Evolutionary conservation across 148 eudicot species (phyloP).

Genomic region (Diospyros lotus): DNA sequence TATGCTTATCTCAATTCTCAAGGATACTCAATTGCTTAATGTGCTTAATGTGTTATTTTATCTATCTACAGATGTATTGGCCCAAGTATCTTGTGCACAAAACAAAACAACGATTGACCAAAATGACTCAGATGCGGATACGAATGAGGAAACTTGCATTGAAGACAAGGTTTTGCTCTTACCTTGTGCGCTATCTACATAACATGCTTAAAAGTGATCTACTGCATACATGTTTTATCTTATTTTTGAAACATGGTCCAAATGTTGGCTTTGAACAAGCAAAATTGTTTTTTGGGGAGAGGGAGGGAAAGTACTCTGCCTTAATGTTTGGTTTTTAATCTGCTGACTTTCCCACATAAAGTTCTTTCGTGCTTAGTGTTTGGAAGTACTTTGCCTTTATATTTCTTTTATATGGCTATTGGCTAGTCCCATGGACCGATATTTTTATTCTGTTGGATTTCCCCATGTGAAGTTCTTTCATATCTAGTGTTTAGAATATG

Average conservation of each 20-base stretch:
- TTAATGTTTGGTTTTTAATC: not conserved
- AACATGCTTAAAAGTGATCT: not conserved
- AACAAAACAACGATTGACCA: slow-evolving; percentile 84
- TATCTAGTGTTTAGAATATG: not conserved
- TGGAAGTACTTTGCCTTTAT: not conserved
- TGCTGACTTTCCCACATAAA: not conserved
- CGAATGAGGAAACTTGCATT: slow-evolving; percentile 94
- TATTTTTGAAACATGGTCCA: not conserved
- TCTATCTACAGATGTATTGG: slow-evolving; percentile 70
- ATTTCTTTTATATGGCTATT: not conserved
- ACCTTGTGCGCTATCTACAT: too few relatives aligned
- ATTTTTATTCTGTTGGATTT: not conserved
- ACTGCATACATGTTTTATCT: not conserved
- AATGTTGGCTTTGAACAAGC: not conserved
- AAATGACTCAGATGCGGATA: slow-evolving; percentile 96
- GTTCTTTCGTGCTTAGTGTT: not conserved
- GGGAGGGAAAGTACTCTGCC: too few relatives aligned
- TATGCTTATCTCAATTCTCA: not conserved
- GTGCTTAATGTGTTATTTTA: not conserved
- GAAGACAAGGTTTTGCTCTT: slow-evolving; percentile 57
- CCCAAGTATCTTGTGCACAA: slow-evolving; percentile 90
- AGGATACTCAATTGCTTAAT: slow-evolving; percentile 1
- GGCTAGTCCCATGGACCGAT: not conserved
- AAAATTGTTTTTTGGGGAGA: not conserved
- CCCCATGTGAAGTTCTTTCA: not conserved